Evolutionary conservation across 352 stramenopile genomes (phyloP).

Genomic region (Phytophthora ramorum): DNA sequence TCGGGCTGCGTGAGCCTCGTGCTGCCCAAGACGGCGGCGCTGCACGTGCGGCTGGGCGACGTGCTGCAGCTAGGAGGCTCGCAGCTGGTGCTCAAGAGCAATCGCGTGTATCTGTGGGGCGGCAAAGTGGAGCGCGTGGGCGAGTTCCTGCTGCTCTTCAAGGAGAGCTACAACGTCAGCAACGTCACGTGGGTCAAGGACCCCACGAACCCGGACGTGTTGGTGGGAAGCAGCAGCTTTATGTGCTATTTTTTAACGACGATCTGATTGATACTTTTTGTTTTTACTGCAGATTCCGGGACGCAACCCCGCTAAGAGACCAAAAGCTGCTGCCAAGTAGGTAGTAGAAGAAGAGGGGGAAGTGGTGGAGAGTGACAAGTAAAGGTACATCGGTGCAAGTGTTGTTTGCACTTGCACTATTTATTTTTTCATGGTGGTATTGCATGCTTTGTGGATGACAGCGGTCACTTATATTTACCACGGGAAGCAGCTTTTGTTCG

Average conservation of each 20-base stretch:
- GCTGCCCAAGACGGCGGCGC: slow-evolving; percentile 70
- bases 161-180: slow-evolving; percentile 85
- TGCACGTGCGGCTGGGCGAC: slow-evolving; percentile 78
- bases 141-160: slow-evolving; percentile 89
- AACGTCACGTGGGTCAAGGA: slow-evolving; percentile 87
- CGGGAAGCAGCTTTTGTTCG: slow-evolving; percentile 5
- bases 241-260: not conserved
- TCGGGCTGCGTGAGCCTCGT: slow-evolving; percentile 83
- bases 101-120: slow-evolving; percentile 79
- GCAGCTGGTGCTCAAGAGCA: slow-evolving; percentile 84
- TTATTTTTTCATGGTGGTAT: not conserved
- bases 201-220: slow-evolving; percentile 65
- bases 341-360: not conserved
- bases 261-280: not conserved
- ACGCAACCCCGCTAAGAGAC: slow-evolving; percentile 64
- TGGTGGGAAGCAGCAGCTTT: slow-evolving; percentile 46
- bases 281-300: slow-evolving; percentile 50
- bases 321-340: slow-evolving; percentile 47
- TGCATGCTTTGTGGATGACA: not conserved
- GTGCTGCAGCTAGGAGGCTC: slow-evolving; percentile 72
- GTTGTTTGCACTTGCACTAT: not conserved
- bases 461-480: not conserved
- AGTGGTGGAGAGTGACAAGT: no score
- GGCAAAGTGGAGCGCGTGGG: slow-evolving; percentile 85
- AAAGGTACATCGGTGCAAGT: no score